Conservation (phyloP, 2,329 filamentous ascomycete species). For the Penicillium sp. region DNA sequence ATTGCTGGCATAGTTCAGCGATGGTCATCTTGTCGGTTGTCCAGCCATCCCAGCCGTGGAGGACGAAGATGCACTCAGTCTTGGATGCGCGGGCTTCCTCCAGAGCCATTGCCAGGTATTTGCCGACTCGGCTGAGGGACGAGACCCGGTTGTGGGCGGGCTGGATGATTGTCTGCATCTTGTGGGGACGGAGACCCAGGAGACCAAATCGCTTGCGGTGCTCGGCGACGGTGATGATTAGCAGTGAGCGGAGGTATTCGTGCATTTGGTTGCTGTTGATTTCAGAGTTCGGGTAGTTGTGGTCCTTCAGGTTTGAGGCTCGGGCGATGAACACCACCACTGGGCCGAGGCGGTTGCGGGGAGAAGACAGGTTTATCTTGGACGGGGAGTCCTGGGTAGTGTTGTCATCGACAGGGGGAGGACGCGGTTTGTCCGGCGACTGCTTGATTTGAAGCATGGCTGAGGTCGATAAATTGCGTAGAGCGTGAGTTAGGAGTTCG, state of each 20-base stretch:
- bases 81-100: conserved; percentile 1
- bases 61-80: conserved; percentile 1
- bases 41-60: conserved; percentile 4
- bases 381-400: neutral
- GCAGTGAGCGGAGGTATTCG: conserved; percentile 1
- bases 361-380: neutral
- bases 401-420: neutral
- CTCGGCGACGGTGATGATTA: neutral
- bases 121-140: neutral
- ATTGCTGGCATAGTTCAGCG: neutral
- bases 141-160: neutral
- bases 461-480: neutral
- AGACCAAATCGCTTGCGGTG: conserved; percentile 1
- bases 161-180: conserved; percentile 4
- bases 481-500: neutral
- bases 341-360: neutral
- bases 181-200: neutral
- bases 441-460: neutral
- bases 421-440: neutral
- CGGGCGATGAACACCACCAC: conserved; percentile 4
- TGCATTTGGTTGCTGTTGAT: neutral
- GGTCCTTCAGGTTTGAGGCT: neutral
- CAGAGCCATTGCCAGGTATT: neutral
- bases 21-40: neutral
- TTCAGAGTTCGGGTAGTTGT: neutral